A percentile compares a stretch with the other conserved stretches of the same genome.
Conservation (phyloP, 2,329 filamentous ascomycete genomes). For the Talaromyces sp. region DNA sequence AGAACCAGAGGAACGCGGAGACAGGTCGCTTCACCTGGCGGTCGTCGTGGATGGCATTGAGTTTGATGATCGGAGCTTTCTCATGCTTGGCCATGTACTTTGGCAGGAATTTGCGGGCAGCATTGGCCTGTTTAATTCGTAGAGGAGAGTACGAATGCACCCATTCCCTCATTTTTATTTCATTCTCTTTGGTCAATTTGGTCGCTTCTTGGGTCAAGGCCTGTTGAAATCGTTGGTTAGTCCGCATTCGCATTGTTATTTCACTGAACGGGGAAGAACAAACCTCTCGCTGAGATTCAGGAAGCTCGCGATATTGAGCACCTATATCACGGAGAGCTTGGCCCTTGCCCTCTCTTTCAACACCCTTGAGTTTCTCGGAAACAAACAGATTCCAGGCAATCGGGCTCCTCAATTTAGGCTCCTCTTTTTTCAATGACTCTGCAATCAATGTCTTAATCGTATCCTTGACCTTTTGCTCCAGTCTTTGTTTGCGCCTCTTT, state of each 20-base stretch:
- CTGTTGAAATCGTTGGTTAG: not conserved
- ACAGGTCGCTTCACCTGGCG: constrained; percentile 48
- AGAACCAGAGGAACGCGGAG: constrained; percentile 45
- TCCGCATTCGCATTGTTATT: too few species aligned
- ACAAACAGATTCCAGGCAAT: constrained; percentile 26
- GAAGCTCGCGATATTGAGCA: constrained; percentile 18
- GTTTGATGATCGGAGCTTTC: constrained; percentile 15
- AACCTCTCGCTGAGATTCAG: constrained; percentile 20
- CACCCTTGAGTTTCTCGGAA: constrained; percentile 23
- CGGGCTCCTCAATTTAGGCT: constrained; percentile 33
- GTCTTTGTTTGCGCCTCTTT: constrained; percentile 17
- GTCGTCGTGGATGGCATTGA: constrained; percentile 49
- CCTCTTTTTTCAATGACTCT: constrained; percentile 25
- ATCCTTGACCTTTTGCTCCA: constrained; percentile 24
- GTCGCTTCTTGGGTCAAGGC: constrained; percentile 55
- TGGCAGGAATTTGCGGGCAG: constrained; percentile 47
- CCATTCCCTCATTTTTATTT: constrained; percentile 51
- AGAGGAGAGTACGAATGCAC: constrained; percentile 53
- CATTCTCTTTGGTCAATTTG: constrained; percentile 45
- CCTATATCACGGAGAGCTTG: constrained; percentile 24
- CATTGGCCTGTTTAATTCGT: constrained; percentile 59
- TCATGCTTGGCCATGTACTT: constrained; percentile 22
- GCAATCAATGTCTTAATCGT: constrained; percentile 34
- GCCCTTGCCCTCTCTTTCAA: not conserved
- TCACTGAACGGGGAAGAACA: not conserved